Evolutionary conservation across 331 rosid genomes (phyloP), one percentile per base, ranked within the genome.

Genomic region (Quercus phellos): DNA sequence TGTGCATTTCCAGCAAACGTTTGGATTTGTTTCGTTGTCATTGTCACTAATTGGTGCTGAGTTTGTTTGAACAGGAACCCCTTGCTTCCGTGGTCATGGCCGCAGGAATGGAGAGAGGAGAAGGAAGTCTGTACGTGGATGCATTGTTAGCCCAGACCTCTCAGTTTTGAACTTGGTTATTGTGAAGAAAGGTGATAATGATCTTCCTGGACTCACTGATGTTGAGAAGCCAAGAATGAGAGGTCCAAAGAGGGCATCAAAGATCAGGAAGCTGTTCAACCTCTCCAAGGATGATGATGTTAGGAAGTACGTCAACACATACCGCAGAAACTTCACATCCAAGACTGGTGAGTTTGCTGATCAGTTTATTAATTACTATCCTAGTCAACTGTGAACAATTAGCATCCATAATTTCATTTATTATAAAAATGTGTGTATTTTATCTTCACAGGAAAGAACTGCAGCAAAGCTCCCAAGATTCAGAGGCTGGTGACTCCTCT

Each of bases 181-280:
- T 73, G 93, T 89, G 51, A 87, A 85, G 87, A 87, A 85, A 55
- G 91, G 93, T 30, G 87, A 87, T 59, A 77, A 73, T 73, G 91
- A 89, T 60, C 89, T 89, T 34, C 89, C 90, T 6, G 90, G 89
- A n/a, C 32, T 89, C 46, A 89, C 91, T 17, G 90, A 89, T 72
- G 43, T 58, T 29, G 91, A 89, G 77, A 89, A 89, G 84, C 93
- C 93, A 2, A 87, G 89, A 68, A 89, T 90, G 97, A 92, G 97
- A 77, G 97, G 97, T 34, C 97, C 97, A n/a, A 92, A 90, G 89
- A 92, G 97, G 78, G 97, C 97, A 26, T 92, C 97, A 19, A 92
- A 92, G 85, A 92, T 92, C 70, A 85, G 97, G 6, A 92, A 92
- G 77, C 90, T 92, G 76, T 92, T 92, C 82, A 90, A 90, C 78